These are phyloP conservation scores for Fusarium secorum DNA, from an alignment of 2,329 filamentous ascomycete species.

Conservation along the genomic window DNA sequence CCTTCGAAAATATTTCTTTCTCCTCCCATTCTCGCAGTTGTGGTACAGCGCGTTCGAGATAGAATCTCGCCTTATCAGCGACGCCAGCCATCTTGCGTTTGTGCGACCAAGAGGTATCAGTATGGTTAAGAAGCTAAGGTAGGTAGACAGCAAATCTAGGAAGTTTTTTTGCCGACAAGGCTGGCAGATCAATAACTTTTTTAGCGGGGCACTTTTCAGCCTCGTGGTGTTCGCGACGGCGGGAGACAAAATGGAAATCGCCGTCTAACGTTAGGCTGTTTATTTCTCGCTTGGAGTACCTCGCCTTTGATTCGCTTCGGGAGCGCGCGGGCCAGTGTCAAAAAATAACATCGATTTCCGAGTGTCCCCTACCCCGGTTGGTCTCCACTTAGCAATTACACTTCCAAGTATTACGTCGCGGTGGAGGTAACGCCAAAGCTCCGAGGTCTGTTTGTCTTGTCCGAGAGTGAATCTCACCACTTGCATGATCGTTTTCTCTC, in stretches of 20 bases:
- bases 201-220: slow-evolving; percentile 30
- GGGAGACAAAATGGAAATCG: slow-evolving; percentile 3
- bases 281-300: not conserved
- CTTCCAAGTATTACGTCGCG: slow-evolving; percentile 36
- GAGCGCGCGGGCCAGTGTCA: slow-evolving; percentile 33
- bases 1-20: slow-evolving; percentile 88
- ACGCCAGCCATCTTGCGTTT: slow-evolving; percentile 73
- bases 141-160: not conserved
- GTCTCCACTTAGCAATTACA: slow-evolving; percentile 34
- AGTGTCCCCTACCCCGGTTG: slow-evolving; percentile 6
- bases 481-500: slow-evolving; percentile 20
- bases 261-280: not conserved
- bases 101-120: not conserved
- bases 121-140: not conserved
- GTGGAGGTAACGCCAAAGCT: slow-evolving; percentile 38
- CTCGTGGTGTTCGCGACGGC: slow-evolving; percentile 2
- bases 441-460: slow-evolving; percentile 38
- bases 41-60: slow-evolving; percentile 88
- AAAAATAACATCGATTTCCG: slow-evolving; percentile 29
- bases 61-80: slow-evolving; percentile 94
- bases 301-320: slow-evolving; percentile 24
- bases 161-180: slow-evolving; percentile 38
- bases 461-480: slow-evolving; percentile 41
- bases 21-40: slow-evolving; percentile 92
- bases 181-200: slow-evolving; percentile 26